Percentiles rank a stretch among this genome's conserved stretches.
phyloP scores from a whole-genome alignment of 768 basidiomycete genomes.

The Tulasnella sp. region DNA sequence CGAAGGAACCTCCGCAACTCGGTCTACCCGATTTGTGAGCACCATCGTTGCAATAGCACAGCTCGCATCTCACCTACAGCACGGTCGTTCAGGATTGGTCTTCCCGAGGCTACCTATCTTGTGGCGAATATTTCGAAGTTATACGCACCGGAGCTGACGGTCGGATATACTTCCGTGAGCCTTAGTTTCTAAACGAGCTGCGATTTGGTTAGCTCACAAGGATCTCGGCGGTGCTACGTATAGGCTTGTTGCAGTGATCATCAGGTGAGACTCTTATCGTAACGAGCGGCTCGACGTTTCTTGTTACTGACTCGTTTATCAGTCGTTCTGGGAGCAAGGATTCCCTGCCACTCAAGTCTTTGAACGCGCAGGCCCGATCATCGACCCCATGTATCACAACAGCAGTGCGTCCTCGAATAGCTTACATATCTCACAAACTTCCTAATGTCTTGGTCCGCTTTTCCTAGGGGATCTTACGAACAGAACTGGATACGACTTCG shows the following conservation, averaged over 20 bases:
- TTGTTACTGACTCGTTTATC: neutral
- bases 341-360: constrained; percentile 82
- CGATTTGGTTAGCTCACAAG: neutral
- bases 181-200: neutral
- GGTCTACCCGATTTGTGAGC: constrained; percentile 63
- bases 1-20: constrained; percentile 70
- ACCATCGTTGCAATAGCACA: neutral
- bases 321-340: constrained; percentile 75
- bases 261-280: constrained; percentile 37
- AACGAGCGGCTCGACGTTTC: neutral
- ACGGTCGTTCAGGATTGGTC: constrained; percentile 53
- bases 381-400: constrained; percentile 84
- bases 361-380: constrained; percentile 75
- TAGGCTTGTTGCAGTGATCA: constrained; percentile 88
- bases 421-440: neutral
- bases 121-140: constrained; percentile 63
- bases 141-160: constrained; percentile 67
- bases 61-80: neutral
- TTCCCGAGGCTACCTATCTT: constrained; percentile 61
- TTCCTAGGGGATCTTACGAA: constrained; percentile 65
- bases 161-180: constrained; percentile 54
- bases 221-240: constrained; percentile 14
- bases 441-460: constrained; percentile 2
- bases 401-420: constrained; percentile 36
- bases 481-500: constrained; percentile 69